These are phyloP conservation scores for Lasiodiplodia gonubiensis DNA, from an alignment of 2,329 filamentous ascomycete genomes.

Conservation along the genomic window DNA sequence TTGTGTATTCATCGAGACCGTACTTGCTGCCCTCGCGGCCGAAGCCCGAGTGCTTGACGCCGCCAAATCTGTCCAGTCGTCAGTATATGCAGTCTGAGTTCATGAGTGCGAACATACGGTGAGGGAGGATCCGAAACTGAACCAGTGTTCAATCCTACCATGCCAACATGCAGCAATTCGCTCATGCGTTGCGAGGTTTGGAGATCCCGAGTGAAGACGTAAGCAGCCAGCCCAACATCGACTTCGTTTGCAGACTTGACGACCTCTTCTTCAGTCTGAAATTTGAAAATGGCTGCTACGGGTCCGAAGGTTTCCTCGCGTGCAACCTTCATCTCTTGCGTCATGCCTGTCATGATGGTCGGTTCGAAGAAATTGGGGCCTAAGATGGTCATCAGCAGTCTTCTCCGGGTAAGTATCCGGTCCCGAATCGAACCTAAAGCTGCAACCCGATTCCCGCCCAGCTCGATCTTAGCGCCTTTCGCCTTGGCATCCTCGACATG, in stretches of 20 bases:
- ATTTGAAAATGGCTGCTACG: constrained; percentile 42
- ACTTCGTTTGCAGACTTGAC: constrained; percentile 45
- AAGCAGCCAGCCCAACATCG: constrained; percentile 46
- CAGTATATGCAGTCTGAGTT: neutral
- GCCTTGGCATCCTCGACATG: constrained; percentile 69
- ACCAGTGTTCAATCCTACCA: constrained; percentile 41
- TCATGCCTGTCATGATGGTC: constrained; percentile 43
- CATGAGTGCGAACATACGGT: neutral
- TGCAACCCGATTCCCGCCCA: constrained; percentile 60
- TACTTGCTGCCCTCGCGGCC: constrained; percentile 12
- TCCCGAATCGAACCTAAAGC: constrained; percentile 30
- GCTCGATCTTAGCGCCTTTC: constrained; percentile 65
- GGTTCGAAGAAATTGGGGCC: constrained; percentile 14
- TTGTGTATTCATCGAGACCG: constrained; percentile 8
- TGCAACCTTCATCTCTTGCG: constrained; percentile 42
- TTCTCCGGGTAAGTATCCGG: neutral
- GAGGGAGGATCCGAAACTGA: neutral
- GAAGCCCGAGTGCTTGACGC: neutral
- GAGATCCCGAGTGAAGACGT: constrained; percentile 48
- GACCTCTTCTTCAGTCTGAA: constrained; percentile 49
- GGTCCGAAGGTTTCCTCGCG: constrained; percentile 48
- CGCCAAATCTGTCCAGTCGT: neutral
- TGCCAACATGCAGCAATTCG: constrained; percentile 40
- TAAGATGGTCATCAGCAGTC: neutral
- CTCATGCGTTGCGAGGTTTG: constrained; percentile 39